Evolutionary conservation across 768 basidiomycete genomes (phyloP).

Genomic region (Lactarius quietus): DNA sequence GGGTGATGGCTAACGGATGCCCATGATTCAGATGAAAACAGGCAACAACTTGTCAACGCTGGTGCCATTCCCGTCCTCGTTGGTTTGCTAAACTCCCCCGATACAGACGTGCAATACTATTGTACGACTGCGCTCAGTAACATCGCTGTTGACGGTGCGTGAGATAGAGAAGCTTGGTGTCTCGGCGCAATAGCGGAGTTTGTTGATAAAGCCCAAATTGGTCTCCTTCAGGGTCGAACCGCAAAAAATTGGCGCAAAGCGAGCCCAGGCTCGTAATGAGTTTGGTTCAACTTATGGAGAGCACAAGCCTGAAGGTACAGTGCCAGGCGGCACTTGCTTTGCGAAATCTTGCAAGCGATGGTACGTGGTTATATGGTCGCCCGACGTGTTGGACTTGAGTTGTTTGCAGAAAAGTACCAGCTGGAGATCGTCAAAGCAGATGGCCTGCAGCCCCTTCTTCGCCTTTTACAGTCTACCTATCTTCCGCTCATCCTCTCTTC

Average conservation of each 20-base stretch:
- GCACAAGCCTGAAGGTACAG: slow-evolving; percentile 95
- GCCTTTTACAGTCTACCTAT: slow-evolving; percentile 93
- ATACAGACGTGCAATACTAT: slow-evolving; percentile 99
- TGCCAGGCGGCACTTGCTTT: slow-evolving; percentile 97
- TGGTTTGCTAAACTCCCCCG: slow-evolving; percentile 86
- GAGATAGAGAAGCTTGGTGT: neutral
- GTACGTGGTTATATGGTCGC: slow-evolving; percentile 40
- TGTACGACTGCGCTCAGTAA: slow-evolving; percentile 98
- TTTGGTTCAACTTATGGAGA: slow-evolving; percentile 94
- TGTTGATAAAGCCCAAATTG: neutral
- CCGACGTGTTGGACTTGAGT: neutral
- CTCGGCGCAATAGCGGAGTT: slow-evolving; percentile 5
- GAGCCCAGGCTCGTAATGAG: slow-evolving; percentile 95
- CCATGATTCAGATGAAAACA: slow-evolving; percentile 79
- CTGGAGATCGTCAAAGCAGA: slow-evolving; percentile 97
- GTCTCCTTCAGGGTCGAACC: slow-evolving; percentile 58
- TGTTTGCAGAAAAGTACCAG: slow-evolving; percentile 88
- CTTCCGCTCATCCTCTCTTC: slow-evolving; percentile 97
- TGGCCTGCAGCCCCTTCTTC: slow-evolving; percentile 86
- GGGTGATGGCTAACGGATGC: neutral
- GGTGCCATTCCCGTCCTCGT: slow-evolving; percentile 98
- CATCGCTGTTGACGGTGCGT: slow-evolving; percentile 90
- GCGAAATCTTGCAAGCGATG: slow-evolving; percentile 95
- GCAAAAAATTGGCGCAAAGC: slow-evolving; percentile 90
- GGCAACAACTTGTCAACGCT: slow-evolving; percentile 96